Percentiles rank a stretch among this genome's conserved stretches.
phyloP scores from a whole-genome alignment of 352 stramenopile species.

The Phytophthora melonis region DNA sequence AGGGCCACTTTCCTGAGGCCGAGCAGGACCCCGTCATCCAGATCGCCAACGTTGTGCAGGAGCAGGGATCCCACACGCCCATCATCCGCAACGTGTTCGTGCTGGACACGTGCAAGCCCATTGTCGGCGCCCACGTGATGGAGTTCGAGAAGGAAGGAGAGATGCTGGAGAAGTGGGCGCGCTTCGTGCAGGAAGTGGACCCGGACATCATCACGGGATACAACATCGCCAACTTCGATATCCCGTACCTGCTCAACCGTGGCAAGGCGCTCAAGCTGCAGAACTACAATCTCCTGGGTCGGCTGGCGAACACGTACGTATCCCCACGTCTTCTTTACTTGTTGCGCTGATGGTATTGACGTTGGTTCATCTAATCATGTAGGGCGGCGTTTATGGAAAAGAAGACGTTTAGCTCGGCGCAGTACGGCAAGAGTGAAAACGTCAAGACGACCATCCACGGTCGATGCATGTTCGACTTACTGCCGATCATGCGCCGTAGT shows the following conservation, averaged over 20 bases:
- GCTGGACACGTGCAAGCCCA: slow-evolving; percentile 97
- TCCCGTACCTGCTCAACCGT: slow-evolving; percentile 98
- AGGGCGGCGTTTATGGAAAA: slow-evolving; percentile 94
- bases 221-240: slow-evolving; percentile 99
- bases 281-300: slow-evolving; percentile 82
- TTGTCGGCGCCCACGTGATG: slow-evolving; percentile 98
- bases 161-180: slow-evolving; percentile 98
- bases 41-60: slow-evolving; percentile 98
- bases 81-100: slow-evolving; percentile 98
- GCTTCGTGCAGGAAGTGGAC: slow-evolving; percentile 96
- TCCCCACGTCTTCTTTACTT: slow-evolving; percentile 4
- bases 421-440: slow-evolving; percentile 98
- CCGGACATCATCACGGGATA: slow-evolving; percentile 99
- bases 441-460: slow-evolving; percentile 98
- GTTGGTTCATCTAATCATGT: background rate
- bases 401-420: slow-evolving; percentile 97
- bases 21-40: slow-evolving; percentile 99
- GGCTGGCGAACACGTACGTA: slow-evolving; percentile 87
- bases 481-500: slow-evolving; percentile 99
- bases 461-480: slow-evolving; percentile 98
- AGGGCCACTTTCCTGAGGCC: slow-evolving; percentile 93
- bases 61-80: slow-evolving; percentile 72
- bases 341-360: slow-evolving; percentile 11
- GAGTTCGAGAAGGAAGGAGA: slow-evolving; percentile 96
- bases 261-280: slow-evolving; percentile 94